Evolutionary conservation across 2,329 filamentous ascomycete genomes (phyloP), one percentile per base, ranked within the genome.

Genomic region (Colletotrichum camelliae): DNA sequence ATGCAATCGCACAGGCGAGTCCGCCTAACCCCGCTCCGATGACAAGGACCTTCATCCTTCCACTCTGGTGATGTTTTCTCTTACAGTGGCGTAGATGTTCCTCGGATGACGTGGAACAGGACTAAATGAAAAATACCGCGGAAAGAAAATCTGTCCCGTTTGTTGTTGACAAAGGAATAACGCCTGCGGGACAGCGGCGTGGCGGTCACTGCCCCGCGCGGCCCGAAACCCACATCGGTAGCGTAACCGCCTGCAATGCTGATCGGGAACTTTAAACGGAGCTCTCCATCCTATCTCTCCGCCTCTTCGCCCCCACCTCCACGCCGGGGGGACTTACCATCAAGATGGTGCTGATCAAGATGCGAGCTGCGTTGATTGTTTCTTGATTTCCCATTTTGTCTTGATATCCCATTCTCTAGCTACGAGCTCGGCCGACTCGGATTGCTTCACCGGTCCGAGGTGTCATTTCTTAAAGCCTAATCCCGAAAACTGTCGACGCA

Each of bases 1-100:
- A 76, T 4, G 71, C 70, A 13, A 76, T 76, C 16, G 74, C 74
- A n/a, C 71, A 75, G n/a, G 72, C 72, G 21, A 76, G 74, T 2
- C 74, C 74, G 39, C 74, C 74, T 7, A 76, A 33, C 18, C 74
- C 74, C 13, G 74, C 74, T 4, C 74, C 74, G 15, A 76, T 24
- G 16, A 76, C 70, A 21, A 76, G 33, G 15, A 76, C 71, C 55
- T 67, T 76, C 71, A 76, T 62, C 1, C 43, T 52, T 74, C 21
- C 5, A 24, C 18, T 21, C 35, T 18, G 0, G 43, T 37, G 43
- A 48, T 12, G 1, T 12, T 1, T n/a, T 35, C 18, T 33, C 3
- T 5, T 27, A 16, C 12, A 33, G 16, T 16, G 62, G 37, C 62
- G 4, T 5, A 0, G 35, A 35, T n/a, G 10, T 29, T 61, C 31